phyloP scores from a whole-genome alignment of 345 rosid species.

The Lepidium didymum region DNA sequence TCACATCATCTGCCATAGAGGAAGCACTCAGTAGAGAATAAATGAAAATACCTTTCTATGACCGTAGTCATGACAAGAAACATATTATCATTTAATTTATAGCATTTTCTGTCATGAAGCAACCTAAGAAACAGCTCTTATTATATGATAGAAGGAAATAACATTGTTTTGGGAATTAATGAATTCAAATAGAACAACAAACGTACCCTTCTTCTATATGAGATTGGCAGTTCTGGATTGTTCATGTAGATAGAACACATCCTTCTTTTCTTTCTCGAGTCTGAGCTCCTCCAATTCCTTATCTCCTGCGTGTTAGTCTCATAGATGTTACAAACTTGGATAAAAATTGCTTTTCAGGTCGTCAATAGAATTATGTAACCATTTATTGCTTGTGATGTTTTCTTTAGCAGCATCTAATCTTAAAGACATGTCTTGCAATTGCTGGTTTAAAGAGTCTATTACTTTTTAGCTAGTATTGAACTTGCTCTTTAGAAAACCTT shows the following conservation, averaged over 20 bases:
- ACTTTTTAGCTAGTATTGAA: constrained; percentile 14
- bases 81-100: too few species aligned
- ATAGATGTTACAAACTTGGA: background rate
- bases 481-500: constrained; percentile 11
- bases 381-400: constrained; percentile 48
- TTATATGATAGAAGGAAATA: too few species aligned
- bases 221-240: constrained; percentile 35
- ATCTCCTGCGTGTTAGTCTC: constrained; percentile 44
- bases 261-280: constrained; percentile 44
- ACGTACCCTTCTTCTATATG: constrained; percentile 68
- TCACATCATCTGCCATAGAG: background rate
- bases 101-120: too few species aligned
- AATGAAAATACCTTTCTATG: too few species aligned
- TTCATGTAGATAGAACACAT: constrained; percentile 43
- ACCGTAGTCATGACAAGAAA: too few species aligned
- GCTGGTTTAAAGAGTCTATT: constrained; percentile 22
- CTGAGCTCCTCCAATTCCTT: constrained; percentile 61
- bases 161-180: too few species aligned
- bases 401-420: constrained; percentile 43
- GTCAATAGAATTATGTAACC: background rate
- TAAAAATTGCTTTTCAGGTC: background rate
- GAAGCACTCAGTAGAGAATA: background rate
- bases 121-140: too few species aligned
- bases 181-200: background rate
- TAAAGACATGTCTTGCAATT: constrained; percentile 16